Conservation (phyloP, 768 basidiomycete species). For the Tricholomella constricta region DNA sequence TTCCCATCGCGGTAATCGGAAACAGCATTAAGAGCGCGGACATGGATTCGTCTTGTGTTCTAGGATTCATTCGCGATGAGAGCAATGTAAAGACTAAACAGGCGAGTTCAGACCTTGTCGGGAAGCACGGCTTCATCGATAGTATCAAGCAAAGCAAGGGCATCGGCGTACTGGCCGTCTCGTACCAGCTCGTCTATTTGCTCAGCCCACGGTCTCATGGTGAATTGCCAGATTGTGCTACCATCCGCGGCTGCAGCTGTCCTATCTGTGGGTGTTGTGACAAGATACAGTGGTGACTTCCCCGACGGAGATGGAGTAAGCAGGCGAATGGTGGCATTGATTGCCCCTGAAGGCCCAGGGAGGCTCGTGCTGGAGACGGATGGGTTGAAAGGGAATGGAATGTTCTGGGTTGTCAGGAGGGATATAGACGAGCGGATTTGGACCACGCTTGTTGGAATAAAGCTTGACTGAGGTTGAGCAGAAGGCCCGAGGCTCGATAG, state of each 20-base stretch:
- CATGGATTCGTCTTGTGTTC: conserved; percentile 56
- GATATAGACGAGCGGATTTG: conserved; percentile 76
- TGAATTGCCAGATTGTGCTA: conserved; percentile 74
- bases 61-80: conserved; percentile 27
- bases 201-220: conserved; percentile 72
- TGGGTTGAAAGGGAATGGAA: conserved; percentile 62
- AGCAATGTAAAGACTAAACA: neutral
- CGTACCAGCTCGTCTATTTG: conserved; percentile 85
- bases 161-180: conserved; percentile 71
- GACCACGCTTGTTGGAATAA: conserved; percentile 58
- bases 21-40: conserved; percentile 78
- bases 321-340: conserved; percentile 61
- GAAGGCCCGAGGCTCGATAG: conserved; percentile 23
- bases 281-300: conserved; percentile 59
- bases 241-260: conserved; percentile 66
- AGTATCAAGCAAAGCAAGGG: conserved; percentile 73
- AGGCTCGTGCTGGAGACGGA: conserved; percentile 29
- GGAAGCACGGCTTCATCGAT: conserved; percentile 59
- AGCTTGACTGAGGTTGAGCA: conserved; percentile 32
- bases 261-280: conserved; percentile 78
- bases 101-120: conserved; percentile 56
- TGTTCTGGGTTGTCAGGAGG: conserved; percentile 56
- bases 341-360: conserved; percentile 24
- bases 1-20: conserved; percentile 68
- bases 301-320: conserved; percentile 55